Base-by-base conservation (phyloP, 2,329 filamentous ascomycete genomes). In the Aureobasidium zeae region DNA sequence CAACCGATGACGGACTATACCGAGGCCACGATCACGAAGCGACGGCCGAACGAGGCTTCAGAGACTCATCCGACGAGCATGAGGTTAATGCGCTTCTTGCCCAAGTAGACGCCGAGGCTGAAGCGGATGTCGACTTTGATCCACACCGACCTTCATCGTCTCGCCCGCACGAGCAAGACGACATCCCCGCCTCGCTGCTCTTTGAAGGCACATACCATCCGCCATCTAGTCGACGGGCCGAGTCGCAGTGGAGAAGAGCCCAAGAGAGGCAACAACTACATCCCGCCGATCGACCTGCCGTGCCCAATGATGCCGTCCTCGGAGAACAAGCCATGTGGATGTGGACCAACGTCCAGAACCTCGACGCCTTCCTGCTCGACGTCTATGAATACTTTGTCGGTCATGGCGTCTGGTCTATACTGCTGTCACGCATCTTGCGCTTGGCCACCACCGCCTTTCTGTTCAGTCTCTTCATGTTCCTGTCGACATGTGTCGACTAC, bases 281-380 rank as follows among this genome's bases (percentile, higher is more conserved):
- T 42, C 47, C 21, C 20, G 49, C 39, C 16, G 47, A 31, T 21
- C 49, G 42, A 24, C 50, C 32, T 28, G 32, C 21, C 4, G 37
- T 25, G 16, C 38, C 43, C 15, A 49, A 37, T 21, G 24, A 43
- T 35, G 33, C 16, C 20, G 74, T 77, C 54, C 75, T 78, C 1
- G 79, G 79, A 61, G 83, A 89, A 57, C 83, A 81, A 61, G 87
- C 88, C 3, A 77, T 94, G 68, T 95, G 86, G 81, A 76, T 85
- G 63, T 95, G 88, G 84, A 85, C 85, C 44, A 94, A 94, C 56
- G 85, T 91, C 46, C 78, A 84, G 26, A 91, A 94, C 57, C 69
- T 95, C 42, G 88, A 95, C 62, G 81, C 79, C 54, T 95, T 94
- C 59, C 78, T 94, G 57, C 75, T 77, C 44, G 83, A 83, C 49